These are phyloP conservation scores for Globomyces pollinis-pini DNA, from an alignment of 192 early-diverging fungal species.

Conservation along the genomic window DNA sequence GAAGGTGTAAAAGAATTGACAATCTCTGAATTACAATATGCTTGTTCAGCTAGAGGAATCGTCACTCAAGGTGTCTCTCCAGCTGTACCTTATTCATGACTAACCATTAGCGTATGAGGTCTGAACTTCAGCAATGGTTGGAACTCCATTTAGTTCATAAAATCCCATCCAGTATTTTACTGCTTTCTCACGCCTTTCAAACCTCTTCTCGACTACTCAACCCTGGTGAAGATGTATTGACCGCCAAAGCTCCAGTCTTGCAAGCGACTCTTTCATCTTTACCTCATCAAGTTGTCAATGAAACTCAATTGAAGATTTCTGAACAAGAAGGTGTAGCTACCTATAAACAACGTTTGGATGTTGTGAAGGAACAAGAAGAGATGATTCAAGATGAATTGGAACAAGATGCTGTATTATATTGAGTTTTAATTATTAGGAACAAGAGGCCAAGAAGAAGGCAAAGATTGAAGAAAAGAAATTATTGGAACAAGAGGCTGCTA, in stretches of 20 bases:
- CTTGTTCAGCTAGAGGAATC: slow-evolving; percentile 85
- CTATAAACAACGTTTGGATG: slow-evolving; percentile 85
- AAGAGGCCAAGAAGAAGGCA: slow-evolving; percentile 46
- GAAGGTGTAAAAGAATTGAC: slow-evolving; percentile 88
- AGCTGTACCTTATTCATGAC: too few species aligned
- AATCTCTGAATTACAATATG: slow-evolving; percentile 79
- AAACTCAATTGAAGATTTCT: slow-evolving; percentile 80
- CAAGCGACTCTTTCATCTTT: slow-evolving; percentile 87
- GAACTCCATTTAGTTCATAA: slow-evolving; percentile 89
- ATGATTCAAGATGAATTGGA: slow-evolving; percentile 90
- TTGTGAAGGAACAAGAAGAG: slow-evolving; percentile 93
- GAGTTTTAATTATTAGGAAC: slow-evolving; percentile 32
- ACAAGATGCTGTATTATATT: slow-evolving; percentile 53
- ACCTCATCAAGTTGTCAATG: slow-evolving; percentile 81
- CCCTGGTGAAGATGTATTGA: slow-evolving; percentile 28
- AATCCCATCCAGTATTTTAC: slow-evolving; percentile 81
- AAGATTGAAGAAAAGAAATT: slow-evolving; percentile 51
- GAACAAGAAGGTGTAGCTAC: slow-evolving; percentile 86
- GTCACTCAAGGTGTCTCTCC: slow-evolving; percentile 82
- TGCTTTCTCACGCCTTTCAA: slow-evolving; percentile 83
- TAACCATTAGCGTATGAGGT: too few species aligned
- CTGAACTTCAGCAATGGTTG: slow-evolving; percentile 87
- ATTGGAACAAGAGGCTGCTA: slow-evolving; percentile 26
- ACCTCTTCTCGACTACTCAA: slow-evolving; percentile 26
- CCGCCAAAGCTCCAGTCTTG: slow-evolving; percentile 65